Percentiles rank a stretch among this genome's conserved stretches.
These are phyloP conservation scores for Gymnopilus dilepis DNA, from an alignment of 768 basidiomycete species.

Conservation along the genomic window DNA sequence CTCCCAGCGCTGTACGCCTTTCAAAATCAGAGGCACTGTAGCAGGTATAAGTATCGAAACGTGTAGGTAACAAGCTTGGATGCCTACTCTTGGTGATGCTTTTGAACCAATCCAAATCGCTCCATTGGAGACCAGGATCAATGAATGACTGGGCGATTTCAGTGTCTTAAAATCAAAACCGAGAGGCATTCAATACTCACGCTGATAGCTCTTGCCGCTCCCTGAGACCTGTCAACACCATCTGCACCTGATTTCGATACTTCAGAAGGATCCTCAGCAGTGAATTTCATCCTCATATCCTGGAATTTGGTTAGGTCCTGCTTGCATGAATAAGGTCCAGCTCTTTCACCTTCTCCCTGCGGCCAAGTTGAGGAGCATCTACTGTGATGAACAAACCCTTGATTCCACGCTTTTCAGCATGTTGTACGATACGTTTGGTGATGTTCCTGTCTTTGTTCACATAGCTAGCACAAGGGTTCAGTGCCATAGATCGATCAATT, in stretches of 20 bases:
- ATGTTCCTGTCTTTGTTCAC: conserved; percentile 90
- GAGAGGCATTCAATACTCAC: conserved; percentile 28
- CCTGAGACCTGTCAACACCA: conserved; percentile 82
- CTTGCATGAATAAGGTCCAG: conserved; percentile 84
- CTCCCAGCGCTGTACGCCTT: conserved; percentile 91
- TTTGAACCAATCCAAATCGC: conserved; percentile 83
- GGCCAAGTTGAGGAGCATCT: conserved; percentile 95
- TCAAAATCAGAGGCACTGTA: conserved; percentile 87
- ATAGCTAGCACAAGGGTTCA: conserved; percentile 52
- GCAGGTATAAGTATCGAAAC: conserved; percentile 30
- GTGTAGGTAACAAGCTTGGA: conserved; percentile 33
- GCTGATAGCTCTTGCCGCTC: conserved; percentile 91
- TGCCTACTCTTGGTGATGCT: conserved; percentile 70
- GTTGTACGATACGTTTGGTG: conserved; percentile 85
- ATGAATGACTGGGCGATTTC: conserved; percentile 76
- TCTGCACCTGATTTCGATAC: conserved; percentile 55
- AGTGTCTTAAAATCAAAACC: neutral
- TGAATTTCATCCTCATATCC: conserved; percentile 98
- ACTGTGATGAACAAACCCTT: conserved; percentile 97
- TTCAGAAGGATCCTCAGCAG: conserved; percentile 71
- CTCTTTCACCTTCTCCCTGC: conserved; percentile 81
- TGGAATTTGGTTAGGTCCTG: conserved; percentile 50
- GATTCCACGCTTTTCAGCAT: conserved; percentile 89
- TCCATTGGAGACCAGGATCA: conserved; percentile 89
- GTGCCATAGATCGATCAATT: neutral